These are phyloP conservation scores for Eurotiales sp. DNA, from an alignment of 2,329 filamentous ascomycete genomes.

Conservation along the genomic window DNA sequence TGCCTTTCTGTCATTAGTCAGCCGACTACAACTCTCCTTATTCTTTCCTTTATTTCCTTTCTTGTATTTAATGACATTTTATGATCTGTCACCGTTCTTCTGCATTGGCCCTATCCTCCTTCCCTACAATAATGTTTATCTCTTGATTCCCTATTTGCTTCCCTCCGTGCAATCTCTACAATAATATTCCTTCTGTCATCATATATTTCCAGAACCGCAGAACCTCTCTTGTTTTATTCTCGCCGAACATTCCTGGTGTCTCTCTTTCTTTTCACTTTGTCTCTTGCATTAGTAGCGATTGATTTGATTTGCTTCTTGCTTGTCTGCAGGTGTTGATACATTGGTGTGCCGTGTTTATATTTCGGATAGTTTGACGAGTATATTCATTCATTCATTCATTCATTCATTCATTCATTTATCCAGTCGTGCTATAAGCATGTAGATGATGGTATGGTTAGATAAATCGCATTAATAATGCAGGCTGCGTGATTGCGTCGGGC, in stretches of 20 bases:
- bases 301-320: not conserved
- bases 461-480: slow-evolving; percentile 61
- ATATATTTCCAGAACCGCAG: slow-evolving; percentile 7
- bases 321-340: not conserved
- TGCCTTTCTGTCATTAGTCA: not conserved
- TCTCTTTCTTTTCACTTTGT: not conserved
- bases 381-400: too few species aligned
- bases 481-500: slow-evolving; percentile 25
- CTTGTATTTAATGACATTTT: slow-evolving; percentile 1
- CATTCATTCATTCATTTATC: not conserved
- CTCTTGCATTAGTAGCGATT: slow-evolving; percentile 34
- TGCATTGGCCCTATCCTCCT: too few species aligned
- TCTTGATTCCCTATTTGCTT: slow-evolving; percentile 7
- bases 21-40: not conserved
- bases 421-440: slow-evolving; percentile 36
- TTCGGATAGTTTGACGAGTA: too few species aligned
- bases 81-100: not conserved
- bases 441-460: too few species aligned
- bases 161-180: not conserved
- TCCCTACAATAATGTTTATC: slow-evolving; percentile 9
- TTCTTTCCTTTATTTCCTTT: not conserved
- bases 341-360: not conserved
- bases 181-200: not conserved
- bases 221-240: not conserved
- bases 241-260: too few species aligned